phyloP scores from a whole-genome alignment of 805 yeast genomes.

The Candida taoyuanica region DNA sequence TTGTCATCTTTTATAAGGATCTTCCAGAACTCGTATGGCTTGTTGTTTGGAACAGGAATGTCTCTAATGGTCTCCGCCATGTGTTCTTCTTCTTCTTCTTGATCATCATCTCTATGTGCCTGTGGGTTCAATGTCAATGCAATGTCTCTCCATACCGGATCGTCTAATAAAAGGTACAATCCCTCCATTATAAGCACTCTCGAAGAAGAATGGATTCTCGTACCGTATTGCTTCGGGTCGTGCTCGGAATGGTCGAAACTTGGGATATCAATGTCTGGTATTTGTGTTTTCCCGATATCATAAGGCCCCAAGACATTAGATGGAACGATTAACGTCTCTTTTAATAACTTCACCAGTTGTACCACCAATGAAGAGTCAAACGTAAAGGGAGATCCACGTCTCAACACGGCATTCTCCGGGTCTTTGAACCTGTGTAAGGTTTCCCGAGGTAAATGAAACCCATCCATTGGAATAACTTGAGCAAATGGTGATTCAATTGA shows the following conservation, averaged over 20 bases:
- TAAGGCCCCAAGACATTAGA: constrained; percentile 7
- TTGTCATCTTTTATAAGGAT: constrained; percentile 41
- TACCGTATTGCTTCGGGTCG: constrained; percentile 63
- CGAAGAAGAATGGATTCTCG: constrained; percentile 40
- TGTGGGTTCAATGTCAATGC: constrained; percentile 29
- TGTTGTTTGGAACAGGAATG: constrained; percentile 18
- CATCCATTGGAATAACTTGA: constrained; percentile 65
- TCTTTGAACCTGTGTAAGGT: constrained; percentile 47
- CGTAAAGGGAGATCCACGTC: constrained; percentile 85
- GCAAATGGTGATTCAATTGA: constrained; percentile 28
- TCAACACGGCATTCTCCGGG: constrained; percentile 48
- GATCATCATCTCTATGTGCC: neutral
- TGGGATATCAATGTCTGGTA: constrained; percentile 48
- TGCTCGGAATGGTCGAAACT: constrained; percentile 70
- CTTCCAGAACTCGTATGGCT: constrained; percentile 45
- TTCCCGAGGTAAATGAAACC: constrained; percentile 59
- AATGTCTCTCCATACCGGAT: constrained; percentile 56
- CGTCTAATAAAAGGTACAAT: constrained; percentile 56
- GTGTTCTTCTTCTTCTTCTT: too few species aligned
- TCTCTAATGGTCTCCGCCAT: neutral
- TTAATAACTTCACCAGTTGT: constrained; percentile 11
- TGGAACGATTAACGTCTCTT: constrained; percentile 13
- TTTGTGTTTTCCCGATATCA: constrained; percentile 11
- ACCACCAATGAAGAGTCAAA: constrained; percentile 47
- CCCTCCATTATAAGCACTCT: constrained; percentile 72